phyloP scores from a whole-genome alignment of 305 asterid species.

The Rubia balearica region DNA sequence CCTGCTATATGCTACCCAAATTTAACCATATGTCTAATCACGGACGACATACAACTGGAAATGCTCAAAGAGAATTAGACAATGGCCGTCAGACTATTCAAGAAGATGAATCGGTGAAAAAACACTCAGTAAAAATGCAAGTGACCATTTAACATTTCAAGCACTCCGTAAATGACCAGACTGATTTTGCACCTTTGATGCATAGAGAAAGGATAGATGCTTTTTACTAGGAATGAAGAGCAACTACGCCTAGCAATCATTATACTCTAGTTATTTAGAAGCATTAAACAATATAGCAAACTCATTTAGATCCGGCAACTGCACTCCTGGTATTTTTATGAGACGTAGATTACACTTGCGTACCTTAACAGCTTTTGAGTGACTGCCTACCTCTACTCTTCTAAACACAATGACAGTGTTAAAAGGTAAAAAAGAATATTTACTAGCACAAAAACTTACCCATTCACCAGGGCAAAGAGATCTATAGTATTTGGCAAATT shows the following conservation, averaged over 20 bases:
- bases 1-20: too few relatives aligned
- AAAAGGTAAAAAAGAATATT: background rate
- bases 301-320: background rate
- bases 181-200: background rate
- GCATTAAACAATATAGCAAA: too few relatives aligned
- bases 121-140: background rate
- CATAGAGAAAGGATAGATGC: background rate
- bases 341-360: background rate
- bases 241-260: too few relatives aligned
- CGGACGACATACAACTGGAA: background rate
- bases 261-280: too few relatives aligned
- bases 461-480: constrained; percentile 96
- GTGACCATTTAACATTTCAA: background rate
- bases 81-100: background rate
- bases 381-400: background rate
- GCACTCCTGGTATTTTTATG: background rate
- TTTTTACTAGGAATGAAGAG: background rate
- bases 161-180: background rate
- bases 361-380: background rate
- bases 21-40: background rate
- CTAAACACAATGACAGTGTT: background rate
- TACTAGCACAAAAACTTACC: constrained; percentile 39
- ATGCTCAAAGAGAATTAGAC: background rate
- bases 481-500: constrained; percentile 68
- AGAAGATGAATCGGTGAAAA: background rate